These are phyloP conservation scores for Magnolia changhungtana DNA, from an alignment of 164 flowering plant genomes.

Conservation along the genomic window DNA sequence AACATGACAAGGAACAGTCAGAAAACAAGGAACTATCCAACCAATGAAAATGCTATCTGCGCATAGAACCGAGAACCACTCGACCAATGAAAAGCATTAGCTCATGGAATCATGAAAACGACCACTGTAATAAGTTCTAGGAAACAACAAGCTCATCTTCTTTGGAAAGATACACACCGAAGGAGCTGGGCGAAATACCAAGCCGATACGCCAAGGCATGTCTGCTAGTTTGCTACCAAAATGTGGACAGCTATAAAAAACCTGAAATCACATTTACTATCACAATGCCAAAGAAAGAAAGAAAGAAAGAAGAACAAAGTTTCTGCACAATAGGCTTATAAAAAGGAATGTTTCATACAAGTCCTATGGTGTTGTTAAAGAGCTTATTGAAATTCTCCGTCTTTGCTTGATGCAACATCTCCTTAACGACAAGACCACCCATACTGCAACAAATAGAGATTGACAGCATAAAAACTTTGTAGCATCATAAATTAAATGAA, in stretches of 20 bases:
- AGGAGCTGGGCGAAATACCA: conserved; percentile 94
- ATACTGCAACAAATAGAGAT: conserved; percentile 53
- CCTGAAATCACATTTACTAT: conserved; percentile 41
- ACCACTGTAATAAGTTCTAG: neutral
- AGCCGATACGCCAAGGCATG: conserved; percentile 98
- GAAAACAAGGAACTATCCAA: conserved; percentile 8
- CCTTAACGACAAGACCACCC: conserved; percentile 99
- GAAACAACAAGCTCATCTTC: neutral
- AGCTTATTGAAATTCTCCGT: conserved; percentile 49
- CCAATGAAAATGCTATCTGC: neutral
- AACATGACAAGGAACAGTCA: conserved; percentile 11
- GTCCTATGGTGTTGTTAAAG: conserved; percentile 80
- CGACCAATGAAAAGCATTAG: neutral
- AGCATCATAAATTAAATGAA: neutral
- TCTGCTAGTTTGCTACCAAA: conserved; percentile 99
- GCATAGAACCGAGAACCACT: neutral
- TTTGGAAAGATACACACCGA: conserved; percentile 49
- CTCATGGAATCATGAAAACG: neutral
- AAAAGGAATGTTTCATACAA: conserved; percentile 33
- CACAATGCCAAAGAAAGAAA: conserved; percentile 1
- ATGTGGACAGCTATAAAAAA: conserved; percentile 98
- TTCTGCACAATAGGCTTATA: neutral
- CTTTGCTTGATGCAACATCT: conserved; percentile 81
- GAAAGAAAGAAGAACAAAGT: neutral
- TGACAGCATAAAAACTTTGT: neutral